Base-by-base conservation (phyloP, 2,329 filamentous ascomycete species). In the Penicillium sp. region DNA sequence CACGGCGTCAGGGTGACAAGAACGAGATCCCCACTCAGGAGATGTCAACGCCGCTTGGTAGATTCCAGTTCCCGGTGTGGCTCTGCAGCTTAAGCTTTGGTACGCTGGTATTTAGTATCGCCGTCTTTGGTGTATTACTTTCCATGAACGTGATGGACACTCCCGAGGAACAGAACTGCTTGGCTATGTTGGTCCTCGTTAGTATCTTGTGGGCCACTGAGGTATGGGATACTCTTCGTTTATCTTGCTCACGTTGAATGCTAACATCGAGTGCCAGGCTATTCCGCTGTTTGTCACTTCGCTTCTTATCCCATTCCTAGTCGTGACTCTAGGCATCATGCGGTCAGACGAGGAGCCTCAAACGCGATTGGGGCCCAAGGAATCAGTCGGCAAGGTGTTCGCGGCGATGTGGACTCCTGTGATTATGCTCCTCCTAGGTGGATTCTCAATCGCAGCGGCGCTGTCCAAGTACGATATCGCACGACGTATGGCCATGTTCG, bases 381-480 rank as follows among this genome's bases (percentile, higher is more conserved):
- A 85, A 42, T 92, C 94, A 0, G 90, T 93, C 0, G 81, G 84
- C 29, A 93, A 89, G 67, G 89, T 97, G 56, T 97, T 99, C 67
- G 82, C 91, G 5, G 88, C 94, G 26, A 99, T 99, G 94, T 99
- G 94, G 94, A 97, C 93, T 4, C 93, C 94, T 0, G 94, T 99
- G 53, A 99, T 99, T 65, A 97, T 99, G 94, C 85, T 99, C 16
- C 81, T 99, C 22, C 85, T 99, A 0, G 94, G 94, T 64, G 94
- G 94, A 32, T 99, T 99, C 70, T 96, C 94, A 2, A 88, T 99
- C 52, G 94, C 94, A 10, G 94, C 94, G 0, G 95, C 94, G 0
- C 77, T 99, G 53, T 96, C 92, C 47, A 99, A 99, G 74, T 96
- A 96, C 75, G 94, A 92, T 65, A 97, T 99, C 68, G 94, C 96